Evolutionary conservation across 805 yeast genomes (phyloP).

Genomic region (Wickerhamiella occidentalis): DNA sequence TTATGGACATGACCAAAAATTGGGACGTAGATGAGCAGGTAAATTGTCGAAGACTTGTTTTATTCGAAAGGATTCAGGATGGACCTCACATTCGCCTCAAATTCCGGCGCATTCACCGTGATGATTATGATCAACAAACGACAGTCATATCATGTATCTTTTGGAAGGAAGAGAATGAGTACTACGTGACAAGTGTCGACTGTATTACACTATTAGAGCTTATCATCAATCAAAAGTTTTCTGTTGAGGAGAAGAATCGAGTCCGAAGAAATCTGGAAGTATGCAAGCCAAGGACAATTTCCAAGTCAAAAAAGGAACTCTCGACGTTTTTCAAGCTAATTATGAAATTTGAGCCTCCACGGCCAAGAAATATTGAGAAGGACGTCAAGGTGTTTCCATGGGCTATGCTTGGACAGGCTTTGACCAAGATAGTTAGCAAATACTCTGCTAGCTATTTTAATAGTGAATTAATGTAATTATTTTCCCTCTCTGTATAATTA

Average conservation of each 20-base stretch:
- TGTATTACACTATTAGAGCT: constrained; percentile 45
- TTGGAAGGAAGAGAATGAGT: constrained; percentile 39
- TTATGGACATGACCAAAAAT: constrained; percentile 28
- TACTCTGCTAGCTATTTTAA: constrained; percentile 30
- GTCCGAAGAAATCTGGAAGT: constrained; percentile 56
- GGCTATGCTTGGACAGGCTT: constrained; percentile 41
- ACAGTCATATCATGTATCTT: constrained; percentile 48
- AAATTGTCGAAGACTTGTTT: constrained; percentile 37
- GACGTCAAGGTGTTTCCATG: constrained; percentile 57
- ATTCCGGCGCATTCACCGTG: constrained; percentile 30
- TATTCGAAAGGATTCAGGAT: constrained; percentile 32
- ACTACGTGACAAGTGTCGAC: constrained; percentile 54
- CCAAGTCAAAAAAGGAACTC: constrained; percentile 34
- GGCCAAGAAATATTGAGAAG: constrained; percentile 59
- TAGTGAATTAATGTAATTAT: background rate
- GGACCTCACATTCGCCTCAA: constrained; percentile 30
- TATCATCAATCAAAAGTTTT: constrained; percentile 42
- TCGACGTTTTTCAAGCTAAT: constrained; percentile 35
- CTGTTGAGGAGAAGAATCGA: constrained; percentile 58
- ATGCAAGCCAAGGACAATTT: constrained; percentile 47
- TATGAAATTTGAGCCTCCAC: constrained; percentile 51
- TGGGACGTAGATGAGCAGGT: constrained; percentile 38
- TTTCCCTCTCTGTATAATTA: background rate
- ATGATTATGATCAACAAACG: constrained; percentile 31
- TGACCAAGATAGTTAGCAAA: constrained; percentile 46